A percentile compares a stretch with the other conserved stretches of the same genome.
Evolutionary conservation across 495 filamentous ascomycete genomes (phyloP).

Genomic region (Venustampulla echinocandica): DNA sequence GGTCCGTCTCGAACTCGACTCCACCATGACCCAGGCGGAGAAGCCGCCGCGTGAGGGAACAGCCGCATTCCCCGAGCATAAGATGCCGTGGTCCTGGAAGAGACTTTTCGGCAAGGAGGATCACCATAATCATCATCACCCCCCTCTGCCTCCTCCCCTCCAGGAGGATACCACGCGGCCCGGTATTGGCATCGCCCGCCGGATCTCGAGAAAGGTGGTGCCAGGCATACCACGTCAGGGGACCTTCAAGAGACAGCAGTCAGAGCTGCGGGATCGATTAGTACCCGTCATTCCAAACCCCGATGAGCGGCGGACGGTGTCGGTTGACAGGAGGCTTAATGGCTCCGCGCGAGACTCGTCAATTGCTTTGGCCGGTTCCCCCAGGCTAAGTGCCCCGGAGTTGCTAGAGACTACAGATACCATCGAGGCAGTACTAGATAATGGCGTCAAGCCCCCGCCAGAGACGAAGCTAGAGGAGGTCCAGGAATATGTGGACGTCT

Average conservation of each 20-base stretch:
- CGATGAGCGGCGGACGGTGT: constrained; percentile 64
- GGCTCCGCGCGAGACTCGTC: constrained; percentile 11
- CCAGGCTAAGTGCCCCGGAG: constrained; percentile 20
- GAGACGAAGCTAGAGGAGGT: constrained; percentile 7
- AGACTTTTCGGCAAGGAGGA: constrained; percentile 26
- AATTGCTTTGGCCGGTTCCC: not conserved
- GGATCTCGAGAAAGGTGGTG: constrained; percentile 62
- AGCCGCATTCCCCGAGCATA: constrained; percentile 18
- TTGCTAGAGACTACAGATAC: constrained; percentile 11
- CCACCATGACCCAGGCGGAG: constrained; percentile 21
- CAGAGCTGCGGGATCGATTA: constrained; percentile 66
- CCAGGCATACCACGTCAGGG: constrained; percentile 65
- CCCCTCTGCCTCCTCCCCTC: constrained; percentile 1
- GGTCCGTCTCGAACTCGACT: constrained; percentile 13
- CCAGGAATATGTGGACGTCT: constrained; percentile 14
- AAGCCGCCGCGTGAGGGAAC: constrained; percentile 16
- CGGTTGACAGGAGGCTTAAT: constrained; percentile 45
- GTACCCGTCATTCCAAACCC: constrained; percentile 49
- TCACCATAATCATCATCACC: constrained; percentile 1
- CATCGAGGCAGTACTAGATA: constrained; percentile 10
- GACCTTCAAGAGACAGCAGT: constrained; percentile 74
- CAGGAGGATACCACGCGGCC: constrained; percentile 23
- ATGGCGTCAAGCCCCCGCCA: constrained; percentile 3
- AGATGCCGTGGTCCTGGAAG: constrained; percentile 25
- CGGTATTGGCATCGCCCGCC: constrained; percentile 41